Conservation (phyloP, 2,329 filamentous ascomycete species). For the Talaromyces sp. region DNA sequence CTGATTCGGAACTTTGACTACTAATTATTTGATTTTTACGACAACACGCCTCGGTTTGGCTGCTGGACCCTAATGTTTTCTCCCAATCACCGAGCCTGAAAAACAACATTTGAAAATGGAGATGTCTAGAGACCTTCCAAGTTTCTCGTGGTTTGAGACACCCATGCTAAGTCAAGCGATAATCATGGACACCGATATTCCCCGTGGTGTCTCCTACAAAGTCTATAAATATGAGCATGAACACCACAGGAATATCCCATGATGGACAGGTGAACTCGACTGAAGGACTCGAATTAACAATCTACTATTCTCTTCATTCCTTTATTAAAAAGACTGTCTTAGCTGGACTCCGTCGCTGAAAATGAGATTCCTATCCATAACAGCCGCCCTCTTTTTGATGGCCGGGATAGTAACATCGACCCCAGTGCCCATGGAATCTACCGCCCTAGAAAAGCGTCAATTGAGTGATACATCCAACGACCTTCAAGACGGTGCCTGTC, state of each 20-base stretch:
- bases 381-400: neutral
- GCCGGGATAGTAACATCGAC: neutral
- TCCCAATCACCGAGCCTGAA: neutral
- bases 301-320: neutral
- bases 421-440: neutral
- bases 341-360: neutral
- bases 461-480: neutral
- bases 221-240: neutral
- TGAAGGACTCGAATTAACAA: neutral
- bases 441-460: slow-evolving; percentile 23
- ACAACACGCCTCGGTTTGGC: neutral
- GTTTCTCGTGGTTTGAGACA: neutral
- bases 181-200: neutral
- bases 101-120: too few relatives aligned
- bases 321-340: neutral
- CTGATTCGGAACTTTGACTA: neutral
- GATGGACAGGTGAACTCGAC: neutral
- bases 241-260: neutral
- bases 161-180: neutral
- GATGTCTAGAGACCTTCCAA: neutral
- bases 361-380: neutral
- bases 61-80: neutral
- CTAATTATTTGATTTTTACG: neutral
- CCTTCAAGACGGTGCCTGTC: neutral
- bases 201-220: too few relatives aligned